Evolutionary conservation across 73 alveolate genomes (phyloP).

Genomic region (Blepharisma japonicum): DNA sequence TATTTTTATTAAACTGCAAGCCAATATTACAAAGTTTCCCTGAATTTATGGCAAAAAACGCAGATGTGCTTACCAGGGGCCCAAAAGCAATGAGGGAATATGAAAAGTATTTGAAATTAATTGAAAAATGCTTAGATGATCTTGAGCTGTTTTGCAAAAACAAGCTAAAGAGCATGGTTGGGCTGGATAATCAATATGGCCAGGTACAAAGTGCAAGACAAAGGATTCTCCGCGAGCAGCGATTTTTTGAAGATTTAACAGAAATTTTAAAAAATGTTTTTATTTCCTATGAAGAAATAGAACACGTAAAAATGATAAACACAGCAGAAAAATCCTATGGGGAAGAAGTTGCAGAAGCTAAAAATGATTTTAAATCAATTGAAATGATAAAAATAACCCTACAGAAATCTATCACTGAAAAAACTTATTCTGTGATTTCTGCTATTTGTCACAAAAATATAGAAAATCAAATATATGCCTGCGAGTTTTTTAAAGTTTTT

Average conservation of each 20-base stretch:
- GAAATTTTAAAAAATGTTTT: conserved; percentile 11
- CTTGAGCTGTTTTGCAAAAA: conserved; percentile 20
- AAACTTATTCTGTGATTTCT: neutral
- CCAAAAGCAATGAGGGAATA: neutral
- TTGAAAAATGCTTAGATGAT: conserved; percentile 5
- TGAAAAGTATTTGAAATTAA: neutral
- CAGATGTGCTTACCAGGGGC: neutral
- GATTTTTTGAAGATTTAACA: neutral
- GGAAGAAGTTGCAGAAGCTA: neutral
- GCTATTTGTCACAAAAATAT: conserved; percentile 7
- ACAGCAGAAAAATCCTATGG: neutral
- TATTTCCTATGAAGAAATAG: neutral
- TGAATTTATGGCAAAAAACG: neutral
- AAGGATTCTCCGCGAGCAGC: conserved; percentile 28
- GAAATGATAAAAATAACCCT: neutral
- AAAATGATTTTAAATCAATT: neutral
- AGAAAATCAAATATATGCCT: conserved; percentile 5
- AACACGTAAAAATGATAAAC: neutral
- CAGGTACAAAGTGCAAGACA: neutral
- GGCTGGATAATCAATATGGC: conserved; percentile 9
- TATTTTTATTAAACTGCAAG: conserved; percentile 19
- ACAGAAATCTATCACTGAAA: neutral
- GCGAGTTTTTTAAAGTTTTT: neutral
- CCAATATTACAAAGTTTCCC: conserved; percentile 20
- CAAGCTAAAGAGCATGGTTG: conserved; percentile 12